Conservation (phyloP, 257 asterid species). For the Eustoma russellianum region DNA sequence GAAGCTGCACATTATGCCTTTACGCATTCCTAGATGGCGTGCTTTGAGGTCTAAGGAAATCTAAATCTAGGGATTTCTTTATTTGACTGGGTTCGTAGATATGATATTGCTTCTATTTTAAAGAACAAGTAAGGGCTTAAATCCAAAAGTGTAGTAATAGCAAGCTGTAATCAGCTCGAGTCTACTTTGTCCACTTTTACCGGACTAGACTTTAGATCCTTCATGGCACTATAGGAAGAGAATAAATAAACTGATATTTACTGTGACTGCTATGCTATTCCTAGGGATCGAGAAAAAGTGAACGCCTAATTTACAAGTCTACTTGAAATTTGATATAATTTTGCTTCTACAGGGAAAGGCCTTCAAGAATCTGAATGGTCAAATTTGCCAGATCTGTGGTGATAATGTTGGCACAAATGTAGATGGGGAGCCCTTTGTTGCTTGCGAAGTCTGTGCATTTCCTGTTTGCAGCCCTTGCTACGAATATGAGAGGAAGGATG, state of each 20-base stretch:
- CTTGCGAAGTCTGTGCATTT: slow-evolving; percentile 82
- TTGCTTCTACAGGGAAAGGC: slow-evolving; percentile 59
- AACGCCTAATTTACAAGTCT: slow-evolving; percentile 3
- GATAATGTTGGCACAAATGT: slow-evolving; percentile 71
- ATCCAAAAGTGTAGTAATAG: too few relatives aligned
- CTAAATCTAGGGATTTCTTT: too few relatives aligned
- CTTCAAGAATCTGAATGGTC: slow-evolving; percentile 56
- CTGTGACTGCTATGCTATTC: background rate
- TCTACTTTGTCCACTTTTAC: background rate
- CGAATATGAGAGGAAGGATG: slow-evolving; percentile 95
- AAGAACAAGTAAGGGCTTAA: too few relatives aligned
- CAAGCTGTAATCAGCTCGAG: background rate
- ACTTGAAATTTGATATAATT: slow-evolving; percentile 16
- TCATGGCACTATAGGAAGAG: background rate
- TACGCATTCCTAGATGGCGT: background rate
- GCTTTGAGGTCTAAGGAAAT: background rate
- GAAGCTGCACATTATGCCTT: background rate
- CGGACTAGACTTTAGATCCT: too few relatives aligned
- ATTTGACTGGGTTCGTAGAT: too few relatives aligned
- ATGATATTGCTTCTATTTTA: too few relatives aligned
- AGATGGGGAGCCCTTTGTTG: slow-evolving; percentile 71
- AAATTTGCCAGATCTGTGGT: slow-evolving; percentile 96
- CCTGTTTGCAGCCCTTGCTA: slow-evolving; percentile 96
- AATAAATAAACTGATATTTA: background rate
- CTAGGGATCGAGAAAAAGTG: background rate